Base-by-base conservation (phyloP, 2,329 filamentous ascomycete species). In the Cladosporium austrohemisphaericum region DNA sequence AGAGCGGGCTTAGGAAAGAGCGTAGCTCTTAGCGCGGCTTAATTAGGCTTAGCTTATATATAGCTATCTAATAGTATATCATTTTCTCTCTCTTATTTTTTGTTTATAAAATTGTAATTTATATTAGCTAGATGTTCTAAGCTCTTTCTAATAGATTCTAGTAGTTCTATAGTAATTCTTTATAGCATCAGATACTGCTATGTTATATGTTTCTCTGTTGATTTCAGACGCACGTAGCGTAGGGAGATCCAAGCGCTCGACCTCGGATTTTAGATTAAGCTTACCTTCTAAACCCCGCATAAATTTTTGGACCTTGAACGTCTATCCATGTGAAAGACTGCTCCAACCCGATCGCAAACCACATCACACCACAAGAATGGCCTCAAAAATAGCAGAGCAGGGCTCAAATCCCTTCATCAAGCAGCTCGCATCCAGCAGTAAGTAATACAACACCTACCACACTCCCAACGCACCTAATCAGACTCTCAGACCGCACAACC, bases 361-460 rank as follows among this genome's bases (percentile, higher is more conserved):
- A 38, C 32, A 36, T 22, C 13, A 31, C 13, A 47, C 32, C 22
- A 9, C 25, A 26, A 10, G 16, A 29, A 47, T 47, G 44, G 44
- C 44, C 11, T 35, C 44, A 37, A n/a, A 19, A 47, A 45, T 31
- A 26, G 44, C 44, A 38, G 33, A 47, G 18, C 25, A 37, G 44
- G 44, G 44, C 44, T 50, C 54, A 11, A 60, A 52, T 31, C 86
- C 88, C 5, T 94, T 94, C 58, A 84, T 94, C 55, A 86, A 83
- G 68, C 84, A 91, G 65, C 81, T 94, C 55, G 87, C 87, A 49
- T 91, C 88, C 28, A 93, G 86, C 71, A 87, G 88, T 92, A 65
- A 55, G 78, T 23, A 16, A 5, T n/a, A n/a, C n/a, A n/a, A 3
- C 16, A 20, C 6, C 48, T 44, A 37, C 38, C 23, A 25, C 8